These are phyloP conservation scores for Fennellomyces sp. DNA, from an alignment of 371 early-diverging fungal genomes.

Conservation along the genomic window DNA sequence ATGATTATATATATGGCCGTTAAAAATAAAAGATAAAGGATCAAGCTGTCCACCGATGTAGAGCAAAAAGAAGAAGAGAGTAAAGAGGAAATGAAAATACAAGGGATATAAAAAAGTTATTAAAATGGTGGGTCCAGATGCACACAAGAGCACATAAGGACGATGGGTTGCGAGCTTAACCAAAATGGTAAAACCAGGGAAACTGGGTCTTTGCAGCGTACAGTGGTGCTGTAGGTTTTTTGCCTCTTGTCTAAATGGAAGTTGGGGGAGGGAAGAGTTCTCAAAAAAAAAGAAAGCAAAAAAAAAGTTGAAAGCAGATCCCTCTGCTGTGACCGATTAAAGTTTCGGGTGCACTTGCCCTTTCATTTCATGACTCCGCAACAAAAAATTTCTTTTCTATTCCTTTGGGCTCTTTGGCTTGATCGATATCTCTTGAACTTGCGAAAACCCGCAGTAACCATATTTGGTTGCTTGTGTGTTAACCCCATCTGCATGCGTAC, in stretches of 20 bases:
- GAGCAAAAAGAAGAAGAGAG: constrained; percentile 19
- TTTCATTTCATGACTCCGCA: too few relatives aligned
- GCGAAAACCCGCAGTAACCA: too few relatives aligned
- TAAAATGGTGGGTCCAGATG: constrained; percentile 7
- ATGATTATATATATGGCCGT: neutral
- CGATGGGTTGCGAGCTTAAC: constrained; percentile 13
- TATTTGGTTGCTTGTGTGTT: too few relatives aligned
- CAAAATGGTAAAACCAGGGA: constrained; percentile 14
- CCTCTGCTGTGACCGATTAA: constrained; percentile 21
- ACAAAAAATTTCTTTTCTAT: too few relatives aligned
- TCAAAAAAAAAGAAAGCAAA: constrained; percentile 6
- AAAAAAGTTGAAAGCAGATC: constrained; percentile 1
- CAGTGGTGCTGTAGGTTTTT: too few relatives aligned
- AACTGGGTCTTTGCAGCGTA: neutral
- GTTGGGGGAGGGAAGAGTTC: neutral
- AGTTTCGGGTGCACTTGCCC: too few relatives aligned
- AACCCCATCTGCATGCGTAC: too few relatives aligned
- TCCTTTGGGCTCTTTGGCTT: too few relatives aligned
- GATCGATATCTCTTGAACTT: too few relatives aligned
- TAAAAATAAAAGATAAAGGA: constrained; percentile 2
- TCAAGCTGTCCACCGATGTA: constrained; percentile 11
- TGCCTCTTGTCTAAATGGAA: neutral
- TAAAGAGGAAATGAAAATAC: constrained; percentile 5
- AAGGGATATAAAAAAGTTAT: constrained; percentile 1
- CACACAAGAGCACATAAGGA: neutral